These are phyloP conservation scores for Blastobotrys mokoenaii DNA, from an alignment of 805 yeast species.

Conservation along the genomic window DNA sequence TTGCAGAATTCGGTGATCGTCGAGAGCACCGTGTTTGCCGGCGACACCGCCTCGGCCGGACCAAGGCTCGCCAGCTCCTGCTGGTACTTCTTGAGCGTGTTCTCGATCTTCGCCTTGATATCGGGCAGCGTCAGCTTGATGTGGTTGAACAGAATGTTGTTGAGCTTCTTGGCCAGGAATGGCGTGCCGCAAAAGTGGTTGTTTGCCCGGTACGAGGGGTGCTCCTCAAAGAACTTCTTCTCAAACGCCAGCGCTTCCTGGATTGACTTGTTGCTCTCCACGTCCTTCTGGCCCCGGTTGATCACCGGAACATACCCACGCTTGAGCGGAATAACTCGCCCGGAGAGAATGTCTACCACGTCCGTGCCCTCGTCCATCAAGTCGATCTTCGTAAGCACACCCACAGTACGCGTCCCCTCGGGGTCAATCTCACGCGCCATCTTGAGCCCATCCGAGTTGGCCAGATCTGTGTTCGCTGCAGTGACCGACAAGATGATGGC, in stretches of 20 bases:
- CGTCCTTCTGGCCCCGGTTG: constrained; percentile 95
- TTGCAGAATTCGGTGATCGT: constrained; percentile 91
- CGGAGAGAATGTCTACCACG: constrained; percentile 90
- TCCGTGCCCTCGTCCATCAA: constrained; percentile 98
- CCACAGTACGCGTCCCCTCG: constrained; percentile 88
- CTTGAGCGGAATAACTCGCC: constrained; percentile 89
- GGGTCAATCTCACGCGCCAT: constrained; percentile 97
- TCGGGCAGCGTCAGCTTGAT: constrained; percentile 86
- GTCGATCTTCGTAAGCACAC: constrained; percentile 93
- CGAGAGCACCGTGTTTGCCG: constrained; percentile 81
- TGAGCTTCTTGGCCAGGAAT: constrained; percentile 85
- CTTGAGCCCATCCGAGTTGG: constrained; percentile 92
- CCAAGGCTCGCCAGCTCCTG: constrained; percentile 70
- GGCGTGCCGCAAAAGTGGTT: constrained; percentile 97
- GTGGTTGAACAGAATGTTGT: constrained; percentile 82
- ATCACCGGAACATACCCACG: constrained; percentile 96
- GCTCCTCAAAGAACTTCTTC: constrained; percentile 71
- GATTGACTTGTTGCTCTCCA: constrained; percentile 78
- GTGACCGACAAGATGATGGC: constrained; percentile 93
- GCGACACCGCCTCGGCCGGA: constrained; percentile 70
- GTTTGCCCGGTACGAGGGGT: constrained; percentile 81
- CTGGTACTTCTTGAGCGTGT: constrained; percentile 77
- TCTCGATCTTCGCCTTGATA: constrained; percentile 82
- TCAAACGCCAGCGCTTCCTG: constrained; percentile 82
- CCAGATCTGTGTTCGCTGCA: constrained; percentile 94